Evolutionary conservation across 2,329 filamentous ascomycete genomes (phyloP).

Genomic region (Dothistroma septosporum): DNA sequence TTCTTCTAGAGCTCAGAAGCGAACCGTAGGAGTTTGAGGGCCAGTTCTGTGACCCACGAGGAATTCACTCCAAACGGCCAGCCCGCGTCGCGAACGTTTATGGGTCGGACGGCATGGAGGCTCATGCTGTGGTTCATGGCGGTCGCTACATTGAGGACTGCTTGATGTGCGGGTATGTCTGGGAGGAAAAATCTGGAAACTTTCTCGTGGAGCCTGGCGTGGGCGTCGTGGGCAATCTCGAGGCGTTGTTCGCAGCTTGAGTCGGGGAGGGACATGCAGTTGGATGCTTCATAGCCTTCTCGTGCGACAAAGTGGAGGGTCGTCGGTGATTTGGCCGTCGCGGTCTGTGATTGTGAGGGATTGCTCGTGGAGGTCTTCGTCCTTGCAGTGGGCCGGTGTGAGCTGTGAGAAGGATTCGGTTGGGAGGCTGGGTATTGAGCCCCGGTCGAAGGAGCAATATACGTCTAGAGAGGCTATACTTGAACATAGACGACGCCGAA

Average conservation of each 20-base stretch:
- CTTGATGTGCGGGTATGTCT: background rate
- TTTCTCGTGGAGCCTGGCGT: background rate
- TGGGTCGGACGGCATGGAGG: background rate
- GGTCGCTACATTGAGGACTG: background rate
- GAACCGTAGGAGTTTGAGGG: background rate
- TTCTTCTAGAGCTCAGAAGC: background rate
- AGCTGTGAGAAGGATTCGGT: background rate
- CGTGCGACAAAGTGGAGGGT: background rate
- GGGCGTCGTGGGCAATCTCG: background rate
- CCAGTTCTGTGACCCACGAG: background rate
- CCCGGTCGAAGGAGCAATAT: background rate
- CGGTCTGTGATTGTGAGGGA: background rate
- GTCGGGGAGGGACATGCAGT: background rate
- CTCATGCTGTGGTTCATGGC: background rate
- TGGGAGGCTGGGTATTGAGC: background rate
- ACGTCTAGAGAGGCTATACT: background rate
- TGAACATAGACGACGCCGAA: background rate
- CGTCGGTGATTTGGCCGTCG: background rate
- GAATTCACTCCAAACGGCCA: background rate
- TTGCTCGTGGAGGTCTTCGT: background rate
- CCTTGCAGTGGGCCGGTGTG: background rate
- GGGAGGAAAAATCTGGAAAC: background rate
- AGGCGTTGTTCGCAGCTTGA: background rate
- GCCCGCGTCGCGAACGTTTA: background rate
- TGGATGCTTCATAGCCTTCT: background rate